Base-by-base conservation (phyloP, 2,329 filamentous ascomycete genomes). In the Knufia fluminis region DNA sequence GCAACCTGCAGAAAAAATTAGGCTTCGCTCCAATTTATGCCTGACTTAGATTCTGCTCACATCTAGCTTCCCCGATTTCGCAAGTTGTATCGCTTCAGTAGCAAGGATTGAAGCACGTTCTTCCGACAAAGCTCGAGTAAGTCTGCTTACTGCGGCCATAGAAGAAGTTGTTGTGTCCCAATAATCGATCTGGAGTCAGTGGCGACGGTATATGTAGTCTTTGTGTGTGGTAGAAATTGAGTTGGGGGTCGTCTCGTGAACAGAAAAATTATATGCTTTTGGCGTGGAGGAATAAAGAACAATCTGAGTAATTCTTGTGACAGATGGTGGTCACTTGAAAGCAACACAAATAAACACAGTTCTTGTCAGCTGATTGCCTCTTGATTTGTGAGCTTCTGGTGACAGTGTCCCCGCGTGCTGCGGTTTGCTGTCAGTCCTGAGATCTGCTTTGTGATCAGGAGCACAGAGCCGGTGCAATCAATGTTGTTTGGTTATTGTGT, bases 71-170 rank as follows among this genome's bases (percentile, higher is more conserved):
- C 65, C 71, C 68, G 53, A 66, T 65, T 58, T 71, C 65, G 49
- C 70, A 54, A 74, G 59, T 57, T 70, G 66, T 54, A 73, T 64
- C 57, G 71, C 71, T 65, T 72, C 69, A 52, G 63, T 64, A 53
- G 70, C 70, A 57, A 74, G 61, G 52, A 65, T 60, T 53, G 66
- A 64, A 59, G 71, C 71, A 59, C 68, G 69, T 56, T 71, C 68
- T 61, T 72, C 65, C 52, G 67, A 65, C 50, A 65, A 46, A 53
- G 54, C 52, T 49, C 56, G 54, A 48, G 52, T 58, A 47, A 59
- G 52, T 38, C 48, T 50, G 31, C 20, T 40, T 3, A 50, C 48
- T 20, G 48, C 48, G 19, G 48, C 45, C 45, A 48, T 48, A 33
- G 35, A 40, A 19, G 14, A 20, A 14, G 12, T 17, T 12, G 17